A percentile compares a stretch with the other conserved stretches of the same genome.
phyloP scores from a whole-genome alignment of 495 filamentous ascomycete genomes.

The Aspergillus coremiiformis region DNA sequence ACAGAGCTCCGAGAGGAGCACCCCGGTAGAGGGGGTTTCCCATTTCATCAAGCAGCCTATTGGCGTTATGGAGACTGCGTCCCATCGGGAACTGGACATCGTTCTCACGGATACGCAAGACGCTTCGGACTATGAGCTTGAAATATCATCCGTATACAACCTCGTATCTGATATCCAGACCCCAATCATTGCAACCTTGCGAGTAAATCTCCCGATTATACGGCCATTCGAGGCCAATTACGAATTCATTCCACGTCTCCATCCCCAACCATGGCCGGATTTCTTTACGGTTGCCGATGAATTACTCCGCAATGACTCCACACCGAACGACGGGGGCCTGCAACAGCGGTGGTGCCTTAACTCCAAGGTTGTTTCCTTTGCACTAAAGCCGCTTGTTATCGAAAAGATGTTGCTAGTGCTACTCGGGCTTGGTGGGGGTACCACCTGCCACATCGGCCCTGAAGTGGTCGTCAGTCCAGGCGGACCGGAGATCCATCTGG shows the following conservation, averaged over 20 bases:
- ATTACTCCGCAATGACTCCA: constrained; percentile 21
- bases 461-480: constrained; percentile 30
- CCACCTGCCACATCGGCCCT: constrained; percentile 38
- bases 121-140: constrained; percentile 59
- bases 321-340: constrained; percentile 50
- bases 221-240: constrained; percentile 85
- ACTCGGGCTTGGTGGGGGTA: constrained; percentile 47
- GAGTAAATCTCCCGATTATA: constrained; percentile 60
- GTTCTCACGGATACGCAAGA: constrained; percentile 33
- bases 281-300: constrained; percentile 58
- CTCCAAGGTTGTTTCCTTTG: constrained; percentile 67
- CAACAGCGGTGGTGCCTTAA: constrained; percentile 72
- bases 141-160: constrained; percentile 66
- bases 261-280: constrained; percentile 75
- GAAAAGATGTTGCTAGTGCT: constrained; percentile 53
- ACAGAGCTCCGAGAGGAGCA: constrained; percentile 18
- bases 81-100: constrained; percentile 25
- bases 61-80: constrained; percentile 45
- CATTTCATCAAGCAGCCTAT: constrained; percentile 32
- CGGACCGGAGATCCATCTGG: constrained; percentile 43
- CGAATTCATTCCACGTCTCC: constrained; percentile 68
- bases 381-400: constrained; percentile 60
- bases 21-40: constrained; percentile 24
- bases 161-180: constrained; percentile 77
- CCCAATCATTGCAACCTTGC: constrained; percentile 64